Base-by-base conservation (phyloP, 345 rosid species). In the Bruguiera gymnorhiza region DNA sequence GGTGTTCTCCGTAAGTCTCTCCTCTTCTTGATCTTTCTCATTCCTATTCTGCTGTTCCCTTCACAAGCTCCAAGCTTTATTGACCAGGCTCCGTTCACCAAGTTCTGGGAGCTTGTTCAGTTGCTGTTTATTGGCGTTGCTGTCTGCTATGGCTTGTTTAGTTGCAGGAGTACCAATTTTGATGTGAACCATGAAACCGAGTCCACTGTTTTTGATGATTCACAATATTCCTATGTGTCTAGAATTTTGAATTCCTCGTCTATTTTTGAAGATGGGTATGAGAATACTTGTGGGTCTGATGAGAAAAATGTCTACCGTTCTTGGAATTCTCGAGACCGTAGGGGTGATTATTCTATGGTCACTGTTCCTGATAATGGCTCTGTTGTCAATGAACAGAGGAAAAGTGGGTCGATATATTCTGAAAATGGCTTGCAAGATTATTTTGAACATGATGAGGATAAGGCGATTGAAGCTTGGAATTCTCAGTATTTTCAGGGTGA, bases 61-160 rank as follows among this genome's bases (percentile, higher is more conserved):
- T 87, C 97, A 0, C 88, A 83, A 65, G 87, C 95, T 78, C 96
- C 97, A 27, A 87, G 79, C 43, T 86, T 91, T 77, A 51, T 93
- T 63, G 80, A 72, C 24, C 85, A 80, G 64, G 81, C 84, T 4
- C 4, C 85, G 2, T 31, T 88, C 46, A 82, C 83, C 66, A 80
- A 84, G 80, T 86, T 88, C 66, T 91, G 97, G 98, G 97, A 86
- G 63, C 93, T 86, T 21, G 60, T 84, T 63, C 92, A 86, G 39
- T 85, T 83, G 56, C 78, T 87, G 8, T 84, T 93, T 79, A 72
- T 94, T 57, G 96, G 97, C 76, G 72, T 94, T 75, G 97, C 90
- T 65, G 89, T 89, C 57, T 88, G 91, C 29, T 94, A 89, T 79
- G 98, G 97, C 69, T 77, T 94, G 81, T 86, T 86, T 86, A 71